phyloP scores from a whole-genome alignment of 1,139 yeast species.

The Pichia sp. region DNA sequence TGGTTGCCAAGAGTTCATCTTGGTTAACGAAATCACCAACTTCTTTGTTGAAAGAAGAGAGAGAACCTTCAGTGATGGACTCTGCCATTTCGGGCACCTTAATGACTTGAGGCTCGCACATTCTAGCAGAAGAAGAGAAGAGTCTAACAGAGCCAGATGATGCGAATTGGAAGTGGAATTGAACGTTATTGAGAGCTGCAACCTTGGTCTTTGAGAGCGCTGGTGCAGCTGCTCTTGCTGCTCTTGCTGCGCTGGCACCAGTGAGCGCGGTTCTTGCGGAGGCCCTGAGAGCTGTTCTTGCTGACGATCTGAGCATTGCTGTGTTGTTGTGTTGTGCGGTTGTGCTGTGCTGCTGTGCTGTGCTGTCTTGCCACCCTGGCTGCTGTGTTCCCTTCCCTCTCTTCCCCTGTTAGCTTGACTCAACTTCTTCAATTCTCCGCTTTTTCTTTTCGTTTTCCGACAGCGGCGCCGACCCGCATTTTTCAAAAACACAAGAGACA shows the following conservation, averaged over 20 bases:
- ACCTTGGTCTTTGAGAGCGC: not conserved
- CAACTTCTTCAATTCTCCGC: too few relatives aligned
- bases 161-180: not conserved
- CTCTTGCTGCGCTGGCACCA: slow-evolving; percentile 2
- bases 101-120: slow-evolving; percentile 33
- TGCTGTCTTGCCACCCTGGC: too few relatives aligned
- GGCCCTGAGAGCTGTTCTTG: slow-evolving; percentile 7
- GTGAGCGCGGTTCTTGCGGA: slow-evolving; percentile 5
- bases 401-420: too few relatives aligned
- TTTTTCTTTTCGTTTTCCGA: too few relatives aligned
- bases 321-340: too few relatives aligned
- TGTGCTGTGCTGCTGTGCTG: too few relatives aligned
- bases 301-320: slow-evolving; percentile 14
- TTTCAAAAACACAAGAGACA: too few relatives aligned
- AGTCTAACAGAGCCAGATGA: slow-evolving; percentile 1
- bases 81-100: slow-evolving; percentile 99
- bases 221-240: slow-evolving; percentile 1
- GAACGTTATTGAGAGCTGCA: not conserved
- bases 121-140: slow-evolving; percentile 8
- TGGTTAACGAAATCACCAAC: slow-evolving; percentile 85
- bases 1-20: slow-evolving; percentile 93
- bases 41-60: slow-evolving; percentile 66
- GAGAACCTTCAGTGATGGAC: slow-evolving; percentile 95
- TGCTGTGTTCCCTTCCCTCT: too few relatives aligned
- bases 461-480: too few relatives aligned